A percentile compares a stretch with the other conserved stretches of the same genome.
Evolutionary conservation across 192 early-diverging fungal species (phyloP).

Genomic region (Lobulomyces angularis): DNA sequence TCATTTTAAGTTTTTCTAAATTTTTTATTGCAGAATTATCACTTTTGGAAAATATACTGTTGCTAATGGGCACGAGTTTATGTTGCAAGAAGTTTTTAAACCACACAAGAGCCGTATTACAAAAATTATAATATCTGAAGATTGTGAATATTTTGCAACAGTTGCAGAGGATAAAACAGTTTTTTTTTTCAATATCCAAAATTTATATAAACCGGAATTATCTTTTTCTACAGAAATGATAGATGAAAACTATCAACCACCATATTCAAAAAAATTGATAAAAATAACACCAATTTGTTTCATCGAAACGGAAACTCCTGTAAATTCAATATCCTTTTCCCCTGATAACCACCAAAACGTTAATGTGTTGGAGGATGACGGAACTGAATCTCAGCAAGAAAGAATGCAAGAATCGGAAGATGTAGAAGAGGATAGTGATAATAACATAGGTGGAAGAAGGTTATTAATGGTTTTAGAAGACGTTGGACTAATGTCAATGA

Average conservation of each 20-base stretch:
- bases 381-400: slow-evolving; percentile 9
- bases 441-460: slow-evolving; percentile 8
- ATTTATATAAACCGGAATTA: background rate
- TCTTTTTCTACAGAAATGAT: slow-evolving; percentile 13
- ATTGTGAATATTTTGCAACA: slow-evolving; percentile 37
- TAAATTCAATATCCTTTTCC: slow-evolving; percentile 27
- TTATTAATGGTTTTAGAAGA: slow-evolving; percentile 20
- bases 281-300: slow-evolving; percentile 38
- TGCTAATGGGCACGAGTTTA: slow-evolving; percentile 15
- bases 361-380: slow-evolving; percentile 16
- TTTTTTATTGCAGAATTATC: too few relatives aligned
- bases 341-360: slow-evolving; percentile 31
- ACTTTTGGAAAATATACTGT: too few relatives aligned
- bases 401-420: slow-evolving; percentile 12
- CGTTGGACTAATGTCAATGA: slow-evolving; percentile 19
- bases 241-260: background rate
- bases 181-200: slow-evolving; percentile 41
- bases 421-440: slow-evolving; percentile 17
- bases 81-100: slow-evolving; percentile 40
- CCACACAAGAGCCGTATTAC: slow-evolving; percentile 32
- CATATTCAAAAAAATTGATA: slow-evolving; percentile 10
- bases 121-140: slow-evolving; percentile 28
- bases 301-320: slow-evolving; percentile 18
- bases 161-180: slow-evolving; percentile 30
- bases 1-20: too few relatives aligned